These are phyloP conservation scores for Hymenoscyphus salicellus DNA, from an alignment of 2,329 filamentous ascomycete genomes.

Conservation along the genomic window DNA sequence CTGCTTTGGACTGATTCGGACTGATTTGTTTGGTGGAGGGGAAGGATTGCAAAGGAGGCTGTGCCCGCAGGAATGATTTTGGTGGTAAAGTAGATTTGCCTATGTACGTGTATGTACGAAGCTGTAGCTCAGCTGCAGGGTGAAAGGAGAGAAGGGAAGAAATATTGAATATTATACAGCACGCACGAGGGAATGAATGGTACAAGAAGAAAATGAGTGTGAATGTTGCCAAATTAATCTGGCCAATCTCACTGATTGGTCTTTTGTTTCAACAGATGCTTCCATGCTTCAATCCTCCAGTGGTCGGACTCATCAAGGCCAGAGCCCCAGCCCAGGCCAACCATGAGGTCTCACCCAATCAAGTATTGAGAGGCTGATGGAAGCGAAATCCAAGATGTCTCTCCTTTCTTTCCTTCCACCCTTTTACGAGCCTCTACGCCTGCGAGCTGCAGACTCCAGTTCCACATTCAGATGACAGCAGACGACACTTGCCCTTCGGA, in stretches of 20 bases:
- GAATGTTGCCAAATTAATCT: background rate
- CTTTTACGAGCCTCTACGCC: background rate
- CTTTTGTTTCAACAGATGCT: background rate
- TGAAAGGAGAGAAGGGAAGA: background rate
- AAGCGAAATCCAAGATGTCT: background rate
- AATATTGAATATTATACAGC: background rate
- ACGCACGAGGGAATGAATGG: background rate
- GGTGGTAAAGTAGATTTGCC: background rate
- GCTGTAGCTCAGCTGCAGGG: background rate
- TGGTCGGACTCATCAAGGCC: background rate
- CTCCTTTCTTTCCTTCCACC: background rate
- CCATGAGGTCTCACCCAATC: background rate
- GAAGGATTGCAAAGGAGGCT: slow-evolving; percentile 12
- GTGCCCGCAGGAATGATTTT: slow-evolving; percentile 12
- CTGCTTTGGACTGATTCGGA: too few relatives aligned
- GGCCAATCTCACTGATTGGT: background rate
- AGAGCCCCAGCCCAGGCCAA: background rate
- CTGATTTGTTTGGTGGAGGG: background rate
- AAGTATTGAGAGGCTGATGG: background rate
- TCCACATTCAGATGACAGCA: background rate
- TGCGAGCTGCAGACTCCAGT: background rate
- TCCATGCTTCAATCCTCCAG: background rate
- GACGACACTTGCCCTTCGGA: background rate
- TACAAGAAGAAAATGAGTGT: background rate
- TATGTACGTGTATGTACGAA: background rate